Evolutionary conservation across 495 filamentous ascomycete species (phyloP).

Genomic region (Penicillium fimorum): DNA sequence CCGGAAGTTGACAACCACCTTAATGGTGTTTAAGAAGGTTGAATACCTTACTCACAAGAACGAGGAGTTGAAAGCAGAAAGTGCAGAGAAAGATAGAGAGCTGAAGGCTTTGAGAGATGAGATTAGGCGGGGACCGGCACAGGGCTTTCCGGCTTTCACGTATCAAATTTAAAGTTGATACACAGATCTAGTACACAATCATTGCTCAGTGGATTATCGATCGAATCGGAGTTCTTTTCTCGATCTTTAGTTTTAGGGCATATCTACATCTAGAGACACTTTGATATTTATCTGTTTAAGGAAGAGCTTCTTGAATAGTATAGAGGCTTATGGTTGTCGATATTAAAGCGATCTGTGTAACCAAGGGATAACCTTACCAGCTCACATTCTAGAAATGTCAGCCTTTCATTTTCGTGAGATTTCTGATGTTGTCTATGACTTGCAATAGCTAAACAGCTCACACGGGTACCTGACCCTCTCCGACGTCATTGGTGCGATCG

Average conservation of each 20-base stretch:
- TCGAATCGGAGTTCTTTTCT: neutral
- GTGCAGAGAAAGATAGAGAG: neutral
- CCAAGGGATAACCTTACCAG: neutral
- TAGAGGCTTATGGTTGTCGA: neutral
- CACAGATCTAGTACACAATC: neutral
- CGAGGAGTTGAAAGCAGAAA: neutral
- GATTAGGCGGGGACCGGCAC: neutral
- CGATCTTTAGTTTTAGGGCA: neutral
- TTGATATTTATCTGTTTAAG: too few relatives aligned
- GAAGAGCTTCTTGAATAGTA: too few relatives aligned
- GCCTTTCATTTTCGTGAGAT: neutral
- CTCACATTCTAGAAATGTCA: neutral
- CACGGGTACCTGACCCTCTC: neutral
- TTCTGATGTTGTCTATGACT: neutral
- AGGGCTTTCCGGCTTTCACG: neutral
- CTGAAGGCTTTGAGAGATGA: slow-evolving; percentile 5
- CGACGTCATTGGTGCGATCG: neutral
- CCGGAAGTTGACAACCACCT: neutral
- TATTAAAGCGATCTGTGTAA: neutral
- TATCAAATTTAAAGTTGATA: slow-evolving; percentile 2
- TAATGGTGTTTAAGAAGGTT: neutral
- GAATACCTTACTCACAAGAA: neutral
- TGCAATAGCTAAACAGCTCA: neutral
- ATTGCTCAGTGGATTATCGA: neutral
- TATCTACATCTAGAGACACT: too few relatives aligned